Evolutionary conservation across 768 basidiomycete species (phyloP), one percentile per base, ranked within the genome.

Genomic region (Boletus reticuloceps): DNA sequence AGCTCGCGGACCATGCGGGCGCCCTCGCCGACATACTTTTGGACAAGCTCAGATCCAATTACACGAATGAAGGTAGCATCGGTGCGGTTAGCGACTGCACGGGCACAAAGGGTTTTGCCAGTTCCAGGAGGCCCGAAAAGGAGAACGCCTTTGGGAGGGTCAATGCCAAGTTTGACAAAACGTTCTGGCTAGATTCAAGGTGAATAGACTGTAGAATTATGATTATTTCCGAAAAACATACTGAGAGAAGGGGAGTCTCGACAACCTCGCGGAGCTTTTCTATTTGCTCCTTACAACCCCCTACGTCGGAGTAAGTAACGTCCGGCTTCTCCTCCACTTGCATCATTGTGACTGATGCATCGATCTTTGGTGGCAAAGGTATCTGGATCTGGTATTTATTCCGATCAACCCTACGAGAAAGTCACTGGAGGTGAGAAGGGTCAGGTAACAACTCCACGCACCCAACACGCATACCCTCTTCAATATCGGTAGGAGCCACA

Each of bases 391-490:
- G 95, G 71, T 99, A 99, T 74, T 98, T 91, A 64, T 89, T 91
- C 47, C 94, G 85, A 74, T 96, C 94, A 49, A 98, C 95, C 43
- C 94, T 97, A 62, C 14, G 38, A 22, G 47, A 53, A 61, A 16
- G 10, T 47, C 16, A 49, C 53, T 17, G 37, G 37, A 61, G 53
- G 49, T 7, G 42, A 41, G 47, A 32, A 50, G 31, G 6, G 29
- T 32, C 17, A 17, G 3, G 12, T 11, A 43, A 17, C 6, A n/a
- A 47, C 14, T 17, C 17, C 27, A 61, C 91, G 68, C 68, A 98
- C 96, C 96, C 97, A 39, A 99, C 97, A 51, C 97, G 88, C 97
- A 99, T 99, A n/a, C 97, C 97, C 77, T 99, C 97, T 72, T 99
- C 97, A 50, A 99, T 94, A 76, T 99, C 97, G 3, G 96, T 97